Evolutionary conservation across 192 early-diverging fungal species (phyloP).

Genomic region (Tieghemiomyces parasiticus): DNA sequence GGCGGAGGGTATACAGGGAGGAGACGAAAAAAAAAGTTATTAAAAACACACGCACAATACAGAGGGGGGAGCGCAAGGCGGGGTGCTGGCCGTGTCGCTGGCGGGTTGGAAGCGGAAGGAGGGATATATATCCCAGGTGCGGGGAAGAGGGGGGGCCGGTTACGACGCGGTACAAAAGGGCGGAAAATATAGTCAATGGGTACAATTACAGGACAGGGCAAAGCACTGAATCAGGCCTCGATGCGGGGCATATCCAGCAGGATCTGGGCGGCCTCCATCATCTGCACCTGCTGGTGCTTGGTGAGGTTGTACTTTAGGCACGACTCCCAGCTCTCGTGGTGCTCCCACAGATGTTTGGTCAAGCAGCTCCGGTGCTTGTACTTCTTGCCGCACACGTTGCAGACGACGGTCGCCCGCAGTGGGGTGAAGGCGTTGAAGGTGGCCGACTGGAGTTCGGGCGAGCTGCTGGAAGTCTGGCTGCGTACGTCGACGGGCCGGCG

Average conservation of each 20-base stretch:
- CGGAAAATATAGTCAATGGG: no score
- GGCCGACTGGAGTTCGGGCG: background rate
- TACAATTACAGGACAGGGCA: no score
- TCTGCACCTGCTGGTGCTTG: constrained; percentile 48
- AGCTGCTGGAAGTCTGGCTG: background rate
- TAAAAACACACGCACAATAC: no score
- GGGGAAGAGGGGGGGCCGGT: no score
- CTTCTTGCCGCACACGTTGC: constrained; percentile 37
- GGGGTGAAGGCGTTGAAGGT: constrained; percentile 12
- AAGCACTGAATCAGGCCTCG: no score
- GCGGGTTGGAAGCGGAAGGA: no score
- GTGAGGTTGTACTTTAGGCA: constrained; percentile 45
- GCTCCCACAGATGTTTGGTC: constrained; percentile 44
- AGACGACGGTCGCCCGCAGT: constrained; percentile 27
- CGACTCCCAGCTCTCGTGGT: constrained; percentile 43
- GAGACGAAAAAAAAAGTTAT: no score
- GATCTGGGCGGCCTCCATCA: constrained; percentile 46
- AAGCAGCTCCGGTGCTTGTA: constrained; percentile 47
- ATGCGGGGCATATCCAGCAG: constrained; percentile 30
- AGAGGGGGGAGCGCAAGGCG: no score
- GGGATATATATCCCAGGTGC: no score
- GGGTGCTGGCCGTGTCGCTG: no score
- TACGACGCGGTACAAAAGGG: no score
- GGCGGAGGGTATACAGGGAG: no score
- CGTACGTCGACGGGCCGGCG: background rate